phyloP scores from a whole-genome alignment of 1,284 basidiomycete genomes.

The Trichosporon coremiiforme region DNA sequence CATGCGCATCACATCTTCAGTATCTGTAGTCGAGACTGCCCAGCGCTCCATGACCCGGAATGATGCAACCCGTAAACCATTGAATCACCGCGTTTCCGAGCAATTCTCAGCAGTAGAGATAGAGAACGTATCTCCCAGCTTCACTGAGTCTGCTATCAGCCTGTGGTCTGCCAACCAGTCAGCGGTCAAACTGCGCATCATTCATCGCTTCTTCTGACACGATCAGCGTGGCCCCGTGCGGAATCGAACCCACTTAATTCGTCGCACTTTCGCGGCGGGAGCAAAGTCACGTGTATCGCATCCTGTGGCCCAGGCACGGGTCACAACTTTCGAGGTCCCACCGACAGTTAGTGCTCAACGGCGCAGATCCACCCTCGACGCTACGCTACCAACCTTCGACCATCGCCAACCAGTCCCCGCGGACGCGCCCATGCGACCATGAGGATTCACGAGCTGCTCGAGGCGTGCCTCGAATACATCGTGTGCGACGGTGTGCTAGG shows the following conservation, averaged over 20 bases:
- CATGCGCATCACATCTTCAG: background rate
- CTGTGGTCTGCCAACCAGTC: too few species aligned
- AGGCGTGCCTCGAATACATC: conserved; percentile 49
- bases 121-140: too few species aligned
- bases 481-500: conserved; percentile 50
- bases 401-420: background rate
- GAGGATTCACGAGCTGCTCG: conserved; percentile 52
- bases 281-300: background rate
- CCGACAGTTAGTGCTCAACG: conserved; percentile 2
- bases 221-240: background rate
- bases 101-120: too few species aligned
- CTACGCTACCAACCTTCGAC: background rate
- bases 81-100: too few species aligned
- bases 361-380: background rate
- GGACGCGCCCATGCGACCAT: conserved; percentile 30
- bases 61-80: background rate
- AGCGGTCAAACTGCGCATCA: too few species aligned
- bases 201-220: too few species aligned
- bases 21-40: background rate
- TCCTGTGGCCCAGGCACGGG: conserved; percentile 1
- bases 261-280: background rate
- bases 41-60: too few species aligned
- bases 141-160: too few species aligned
- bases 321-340: conserved; percentile 17
- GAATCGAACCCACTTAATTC: conserved; percentile 3